phyloP scores from a whole-genome alignment of 2,329 filamentous ascomycete species.

The Hymenoscyphus albidus region DNA sequence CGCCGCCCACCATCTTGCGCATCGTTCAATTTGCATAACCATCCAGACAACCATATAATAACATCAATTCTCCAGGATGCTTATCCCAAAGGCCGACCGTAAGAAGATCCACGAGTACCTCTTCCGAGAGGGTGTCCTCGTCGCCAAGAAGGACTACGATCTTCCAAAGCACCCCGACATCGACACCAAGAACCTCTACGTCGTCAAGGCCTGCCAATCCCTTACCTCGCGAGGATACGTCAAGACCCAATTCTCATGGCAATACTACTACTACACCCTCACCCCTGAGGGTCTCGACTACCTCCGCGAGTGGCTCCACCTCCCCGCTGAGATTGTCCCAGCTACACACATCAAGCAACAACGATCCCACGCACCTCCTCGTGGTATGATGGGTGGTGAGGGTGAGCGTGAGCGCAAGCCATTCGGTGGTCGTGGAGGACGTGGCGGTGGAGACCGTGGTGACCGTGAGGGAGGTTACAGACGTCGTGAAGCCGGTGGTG shows the following conservation, averaged over 20 bases:
- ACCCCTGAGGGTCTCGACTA: conserved; percentile 99
- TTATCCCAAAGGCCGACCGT: conserved; percentile 99
- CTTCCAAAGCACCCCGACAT: conserved; percentile 96
- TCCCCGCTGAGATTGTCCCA: conserved; percentile 98
- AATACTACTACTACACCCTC: conserved; percentile 99
- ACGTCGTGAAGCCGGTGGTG: conserved; percentile 69
- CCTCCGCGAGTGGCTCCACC: conserved; percentile 99
- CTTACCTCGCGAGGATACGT: conserved; percentile 96
- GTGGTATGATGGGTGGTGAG: conserved; percentile 94
- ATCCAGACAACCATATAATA: conserved; percentile 43
- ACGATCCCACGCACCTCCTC: conserved; percentile 82
- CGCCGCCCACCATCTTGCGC: neutral
- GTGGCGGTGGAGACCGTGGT: conserved; percentile 58
- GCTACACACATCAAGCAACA: conserved; percentile 99
- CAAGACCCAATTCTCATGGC: conserved; percentile 99
- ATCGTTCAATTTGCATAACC: neutral
- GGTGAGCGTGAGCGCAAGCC: conserved; percentile 75
- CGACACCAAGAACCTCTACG: conserved; percentile 99
- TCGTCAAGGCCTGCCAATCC: conserved; percentile 99
- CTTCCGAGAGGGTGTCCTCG: conserved; percentile 89
- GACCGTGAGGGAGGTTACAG: conserved; percentile 87
- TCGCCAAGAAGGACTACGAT: conserved; percentile 99
- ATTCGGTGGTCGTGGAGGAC: conserved; percentile 69
- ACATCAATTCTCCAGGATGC: conserved; percentile 44
- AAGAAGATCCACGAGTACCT: conserved; percentile 99